Evolutionary conservation across 495 filamentous ascomycete species (phyloP).

Genomic region (Xylaria longipes): DNA sequence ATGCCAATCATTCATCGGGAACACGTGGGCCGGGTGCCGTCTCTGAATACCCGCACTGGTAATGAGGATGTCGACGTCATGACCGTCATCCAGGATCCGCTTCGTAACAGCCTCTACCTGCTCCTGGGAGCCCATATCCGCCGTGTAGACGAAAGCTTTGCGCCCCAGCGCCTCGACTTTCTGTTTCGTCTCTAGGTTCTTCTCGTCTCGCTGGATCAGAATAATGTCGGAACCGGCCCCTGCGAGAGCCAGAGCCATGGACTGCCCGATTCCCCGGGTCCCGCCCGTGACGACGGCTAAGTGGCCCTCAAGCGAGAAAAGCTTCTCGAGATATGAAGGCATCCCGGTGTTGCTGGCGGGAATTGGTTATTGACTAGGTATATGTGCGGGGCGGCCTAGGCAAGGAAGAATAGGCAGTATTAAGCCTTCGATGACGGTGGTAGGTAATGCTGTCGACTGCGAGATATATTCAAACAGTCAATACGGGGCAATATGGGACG

Average conservation of each 20-base stretch:
- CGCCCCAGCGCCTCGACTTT: constrained; percentile 28
- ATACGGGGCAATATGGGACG: not conserved
- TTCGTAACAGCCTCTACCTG: constrained; percentile 36
- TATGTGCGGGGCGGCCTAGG: not conserved
- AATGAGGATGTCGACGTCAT: constrained; percentile 33
- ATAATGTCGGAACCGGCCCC: constrained; percentile 26
- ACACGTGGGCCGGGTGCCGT: constrained; percentile 25
- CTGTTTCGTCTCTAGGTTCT: constrained; percentile 25
- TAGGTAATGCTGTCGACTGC: not conserved
- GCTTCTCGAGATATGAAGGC: constrained; percentile 57
- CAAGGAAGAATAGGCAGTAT: not conserved
- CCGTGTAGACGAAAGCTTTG: constrained; percentile 23
- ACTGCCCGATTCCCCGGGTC: constrained; percentile 68
- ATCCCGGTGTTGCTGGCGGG: not conserved
- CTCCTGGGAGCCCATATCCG: constrained; percentile 26
- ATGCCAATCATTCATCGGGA: constrained; percentile 30
- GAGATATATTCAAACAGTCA: not conserved
- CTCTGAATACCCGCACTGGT: constrained; percentile 27
- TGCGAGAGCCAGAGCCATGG: constrained; percentile 63
- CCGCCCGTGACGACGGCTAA: constrained; percentile 74
- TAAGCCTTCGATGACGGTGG: not conserved
- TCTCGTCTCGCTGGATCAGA: constrained; percentile 25
- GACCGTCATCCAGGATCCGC: constrained; percentile 40
- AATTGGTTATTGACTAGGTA: not conserved
- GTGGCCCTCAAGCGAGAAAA: constrained; percentile 75